phyloP scores from a whole-genome alignment of 768 basidiomycete species.

The Dioszegia hungarica region DNA sequence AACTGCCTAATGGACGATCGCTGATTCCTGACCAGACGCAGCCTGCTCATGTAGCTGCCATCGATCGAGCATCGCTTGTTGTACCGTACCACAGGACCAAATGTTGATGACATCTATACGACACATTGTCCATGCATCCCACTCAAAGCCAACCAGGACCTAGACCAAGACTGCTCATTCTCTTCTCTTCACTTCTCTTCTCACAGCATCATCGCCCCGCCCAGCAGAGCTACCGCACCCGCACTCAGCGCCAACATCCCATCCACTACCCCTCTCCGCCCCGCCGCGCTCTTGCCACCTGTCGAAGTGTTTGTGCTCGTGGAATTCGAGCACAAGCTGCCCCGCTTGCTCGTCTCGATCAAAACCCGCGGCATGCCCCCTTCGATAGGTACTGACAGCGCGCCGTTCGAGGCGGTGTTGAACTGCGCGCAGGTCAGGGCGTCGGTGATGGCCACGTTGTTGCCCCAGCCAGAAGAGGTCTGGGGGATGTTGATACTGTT shows the following conservation, averaged over 20 bases:
- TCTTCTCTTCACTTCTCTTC: not conserved
- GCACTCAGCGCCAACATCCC: not conserved
- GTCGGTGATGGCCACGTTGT: conserved; percentile 31
- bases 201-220: not conserved
- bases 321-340: conserved; percentile 15
- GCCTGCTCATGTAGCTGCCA: too few relatives aligned
- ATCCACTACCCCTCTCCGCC: not conserved
- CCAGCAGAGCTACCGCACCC: not conserved
- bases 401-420: conserved; percentile 34
- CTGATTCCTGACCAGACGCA: too few relatives aligned
- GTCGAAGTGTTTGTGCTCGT: not conserved
- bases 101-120: too few relatives aligned
- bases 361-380: conserved; percentile 37
- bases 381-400: conserved; percentile 29
- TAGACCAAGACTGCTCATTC: not conserved
- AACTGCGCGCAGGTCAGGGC: conserved; percentile 33
- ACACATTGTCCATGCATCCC: conserved; percentile 7
- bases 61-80: too few relatives aligned
- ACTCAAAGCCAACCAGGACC: too few relatives aligned
- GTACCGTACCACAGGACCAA: too few relatives aligned
- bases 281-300: not conserved
- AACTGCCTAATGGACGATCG: too few relatives aligned
- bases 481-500: conserved; percentile 24
- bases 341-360: conserved; percentile 27
- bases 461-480: conserved; percentile 24